Conservation (phyloP, 176 grass and related monocot genomes). For the Oryza punctata region DNA sequence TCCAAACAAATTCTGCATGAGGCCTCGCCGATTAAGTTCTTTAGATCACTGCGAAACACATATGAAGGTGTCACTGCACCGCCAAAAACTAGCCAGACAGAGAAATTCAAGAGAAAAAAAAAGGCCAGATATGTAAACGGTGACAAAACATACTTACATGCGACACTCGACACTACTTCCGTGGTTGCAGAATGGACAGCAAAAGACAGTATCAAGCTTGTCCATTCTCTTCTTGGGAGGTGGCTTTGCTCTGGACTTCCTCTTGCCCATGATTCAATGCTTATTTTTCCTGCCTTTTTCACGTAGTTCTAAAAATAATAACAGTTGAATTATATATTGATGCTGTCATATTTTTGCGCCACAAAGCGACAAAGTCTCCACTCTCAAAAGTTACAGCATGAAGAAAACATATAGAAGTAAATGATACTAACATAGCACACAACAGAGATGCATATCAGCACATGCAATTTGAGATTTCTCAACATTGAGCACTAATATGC, state of each 20-base stretch:
- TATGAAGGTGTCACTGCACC: neutral
- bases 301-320: neutral
- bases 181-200: slow-evolving; percentile 82
- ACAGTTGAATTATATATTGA: neutral
- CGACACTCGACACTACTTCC: slow-evolving; percentile 69
- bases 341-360: neutral
- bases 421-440: neutral
- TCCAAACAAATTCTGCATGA: slow-evolving; percentile 77
- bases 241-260: slow-evolving; percentile 70
- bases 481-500: neutral
- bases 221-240: slow-evolving; percentile 78
- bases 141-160: slow-evolving; percentile 48
- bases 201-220: slow-evolving; percentile 74
- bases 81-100: neutral
- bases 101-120: neutral
- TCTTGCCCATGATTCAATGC: slow-evolving; percentile 64
- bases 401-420: neutral
- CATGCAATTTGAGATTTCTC: neutral
- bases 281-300: slow-evolving; percentile 2
- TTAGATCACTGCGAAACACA: slow-evolving; percentile 64
- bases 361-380: neutral
- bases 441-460: neutral
- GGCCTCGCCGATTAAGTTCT: slow-evolving; percentile 82
- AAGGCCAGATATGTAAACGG: neutral
- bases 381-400: neutral